These are phyloP conservation scores for Metarhizium rileyi DNA, from an alignment of 2,329 filamentous ascomycete genomes.

Conservation along the genomic window DNA sequence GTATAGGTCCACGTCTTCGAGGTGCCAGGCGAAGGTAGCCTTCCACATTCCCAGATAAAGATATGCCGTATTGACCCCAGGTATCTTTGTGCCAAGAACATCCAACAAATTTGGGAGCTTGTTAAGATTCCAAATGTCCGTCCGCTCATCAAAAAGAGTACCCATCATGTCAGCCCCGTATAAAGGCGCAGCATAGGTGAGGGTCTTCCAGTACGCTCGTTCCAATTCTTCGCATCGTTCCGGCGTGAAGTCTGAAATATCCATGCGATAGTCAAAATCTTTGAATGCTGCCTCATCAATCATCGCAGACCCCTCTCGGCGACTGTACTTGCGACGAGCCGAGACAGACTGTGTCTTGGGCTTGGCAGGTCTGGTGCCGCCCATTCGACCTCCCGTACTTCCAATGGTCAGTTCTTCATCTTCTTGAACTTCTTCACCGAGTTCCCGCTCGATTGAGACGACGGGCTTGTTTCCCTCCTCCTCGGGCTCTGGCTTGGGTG, in stretches of 20 bases:
- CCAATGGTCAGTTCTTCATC: conserved; percentile 29
- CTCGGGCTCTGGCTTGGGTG: conserved; percentile 33
- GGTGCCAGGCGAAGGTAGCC: conserved; percentile 96
- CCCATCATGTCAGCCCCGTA: conserved; percentile 97
- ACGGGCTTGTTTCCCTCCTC: conserved; percentile 25
- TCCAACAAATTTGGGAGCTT: conserved; percentile 90
- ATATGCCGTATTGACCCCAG: conserved; percentile 96
- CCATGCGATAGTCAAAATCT: conserved; percentile 82
- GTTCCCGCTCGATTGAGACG: conserved; percentile 41
- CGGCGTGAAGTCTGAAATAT: conserved; percentile 77
- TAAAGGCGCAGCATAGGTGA: conserved; percentile 88
- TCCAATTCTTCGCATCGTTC: conserved; percentile 94
- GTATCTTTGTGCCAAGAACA: conserved; percentile 88
- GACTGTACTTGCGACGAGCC: conserved; percentile 78
- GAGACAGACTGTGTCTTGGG: conserved; percentile 66
- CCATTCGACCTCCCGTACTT: conserved; percentile 34
- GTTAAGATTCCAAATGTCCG: conserved; percentile 84
- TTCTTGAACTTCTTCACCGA: conserved; percentile 31
- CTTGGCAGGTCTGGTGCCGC: conserved; percentile 39
- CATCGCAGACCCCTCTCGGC: conserved; percentile 64
- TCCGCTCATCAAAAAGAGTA: conserved; percentile 81
- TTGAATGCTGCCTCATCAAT: conserved; percentile 88
- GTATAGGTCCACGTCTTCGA: conserved; percentile 97
- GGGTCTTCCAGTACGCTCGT: conserved; percentile 90
- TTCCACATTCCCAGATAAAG: conserved; percentile 99